These are phyloP conservation scores for Ilyonectria sp. DNA, from an alignment of 2,329 filamentous ascomycete species.

Conservation along the genomic window DNA sequence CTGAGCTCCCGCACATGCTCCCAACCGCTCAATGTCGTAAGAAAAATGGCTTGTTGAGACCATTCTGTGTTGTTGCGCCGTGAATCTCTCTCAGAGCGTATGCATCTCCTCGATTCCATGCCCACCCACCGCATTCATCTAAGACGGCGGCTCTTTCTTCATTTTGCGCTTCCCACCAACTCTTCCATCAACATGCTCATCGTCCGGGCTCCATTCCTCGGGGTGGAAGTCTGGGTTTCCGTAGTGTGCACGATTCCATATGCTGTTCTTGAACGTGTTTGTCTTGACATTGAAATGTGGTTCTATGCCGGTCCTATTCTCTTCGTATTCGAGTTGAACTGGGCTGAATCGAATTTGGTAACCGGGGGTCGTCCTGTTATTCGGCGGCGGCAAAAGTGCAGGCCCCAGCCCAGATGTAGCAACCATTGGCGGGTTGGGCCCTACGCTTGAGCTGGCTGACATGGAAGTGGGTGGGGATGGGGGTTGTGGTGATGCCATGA, in stretches of 20 bases:
- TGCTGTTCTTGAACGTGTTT: conserved; percentile 75
- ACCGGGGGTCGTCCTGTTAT: conserved; percentile 35
- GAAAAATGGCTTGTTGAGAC: conserved; percentile 4
- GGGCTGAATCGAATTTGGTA: conserved; percentile 66
- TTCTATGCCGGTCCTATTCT: conserved; percentile 61
- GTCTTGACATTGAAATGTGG: conserved; percentile 66
- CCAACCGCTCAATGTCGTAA: neutral
- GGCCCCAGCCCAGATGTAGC: conserved; percentile 35
- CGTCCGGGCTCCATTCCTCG: conserved; percentile 61
- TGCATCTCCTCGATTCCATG: neutral
- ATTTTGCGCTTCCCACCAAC: conserved; percentile 45
- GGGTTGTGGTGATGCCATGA: conserved; percentile 51
- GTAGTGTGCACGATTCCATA: conserved; percentile 78
- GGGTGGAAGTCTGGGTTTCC: conserved; percentile 71
- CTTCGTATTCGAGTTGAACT: conserved; percentile 64
- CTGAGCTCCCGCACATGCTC: neutral
- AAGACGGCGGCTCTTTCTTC: conserved; percentile 41
- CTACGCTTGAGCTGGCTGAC: conserved; percentile 41
- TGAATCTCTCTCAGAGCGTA: neutral
- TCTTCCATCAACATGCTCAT: conserved; percentile 53
- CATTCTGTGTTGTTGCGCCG: neutral
- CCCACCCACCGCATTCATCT: neutral
- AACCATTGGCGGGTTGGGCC: conserved; percentile 39
- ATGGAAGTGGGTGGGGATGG: conserved; percentile 52
- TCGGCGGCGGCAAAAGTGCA: conserved; percentile 29